Evolutionary conservation across 1,139 yeast genomes (phyloP).

Genomic region (Kluyveromyces sp.): DNA sequence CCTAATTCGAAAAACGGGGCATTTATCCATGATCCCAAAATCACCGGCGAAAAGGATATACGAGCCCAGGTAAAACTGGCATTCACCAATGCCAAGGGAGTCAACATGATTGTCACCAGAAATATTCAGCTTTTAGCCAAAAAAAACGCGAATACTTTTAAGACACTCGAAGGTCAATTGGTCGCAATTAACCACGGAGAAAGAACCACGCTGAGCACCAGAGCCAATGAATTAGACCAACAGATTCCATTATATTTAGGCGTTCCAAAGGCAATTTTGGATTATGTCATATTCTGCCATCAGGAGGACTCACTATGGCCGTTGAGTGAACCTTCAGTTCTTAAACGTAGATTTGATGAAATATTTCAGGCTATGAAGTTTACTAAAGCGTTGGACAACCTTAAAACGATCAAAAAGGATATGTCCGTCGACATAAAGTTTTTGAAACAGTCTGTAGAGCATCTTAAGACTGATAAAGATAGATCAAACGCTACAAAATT

Average conservation of each 20-base stretch:
- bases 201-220: slow-evolving; percentile 68
- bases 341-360: slow-evolving; percentile 92
- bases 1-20: slow-evolving; percentile 97
- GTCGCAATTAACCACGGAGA: slow-evolving; percentile 60
- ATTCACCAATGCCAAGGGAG: slow-evolving; percentile 65
- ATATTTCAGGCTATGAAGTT: slow-evolving; percentile 93
- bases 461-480: slow-evolving; percentile 63
- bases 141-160: slow-evolving; percentile 63
- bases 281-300: slow-evolving; percentile 92
- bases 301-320: slow-evolving; percentile 99
- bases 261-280: slow-evolving; percentile 79
- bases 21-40: slow-evolving; percentile 87
- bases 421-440: slow-evolving; percentile 67
- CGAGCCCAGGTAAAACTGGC: slow-evolving; percentile 88
- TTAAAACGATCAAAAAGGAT: slow-evolving; percentile 72
- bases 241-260: slow-evolving; percentile 81
- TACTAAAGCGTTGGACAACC: slow-evolving; percentile 79
- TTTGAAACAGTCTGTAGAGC: slow-evolving; percentile 70
- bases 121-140: slow-evolving; percentile 67
- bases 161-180: slow-evolving; percentile 85
- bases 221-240: slow-evolving; percentile 77
- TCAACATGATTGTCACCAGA: slow-evolving; percentile 79
- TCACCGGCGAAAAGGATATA: slow-evolving; percentile 68
- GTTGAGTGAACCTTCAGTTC: slow-evolving; percentile 76
- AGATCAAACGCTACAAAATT: slow-evolving; percentile 56